Conservation (phyloP, 805 yeast species). For the Ogataea ganodermae region DNA sequence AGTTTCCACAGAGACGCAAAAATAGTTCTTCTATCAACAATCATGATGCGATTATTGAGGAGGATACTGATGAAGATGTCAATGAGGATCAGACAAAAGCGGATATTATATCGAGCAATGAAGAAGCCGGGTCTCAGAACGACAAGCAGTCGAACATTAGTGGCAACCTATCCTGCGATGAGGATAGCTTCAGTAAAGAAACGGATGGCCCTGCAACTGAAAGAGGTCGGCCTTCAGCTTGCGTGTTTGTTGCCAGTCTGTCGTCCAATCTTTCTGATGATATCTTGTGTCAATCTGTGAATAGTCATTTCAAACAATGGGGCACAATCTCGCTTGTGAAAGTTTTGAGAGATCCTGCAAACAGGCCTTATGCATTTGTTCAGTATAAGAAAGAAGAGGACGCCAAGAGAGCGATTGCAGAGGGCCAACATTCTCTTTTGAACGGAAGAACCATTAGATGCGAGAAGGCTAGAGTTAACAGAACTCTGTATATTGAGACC, state of each 20-base stretch:
- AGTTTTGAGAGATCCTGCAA: constrained; percentile 77
- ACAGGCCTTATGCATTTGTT: constrained; percentile 91
- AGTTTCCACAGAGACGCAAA: neutral
- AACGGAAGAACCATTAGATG: constrained; percentile 81
- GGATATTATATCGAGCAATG: neutral
- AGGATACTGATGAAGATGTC: constrained; percentile 1
- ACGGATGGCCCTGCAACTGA: constrained; percentile 23
- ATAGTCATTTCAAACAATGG: constrained; percentile 67
- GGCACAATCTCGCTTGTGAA: constrained; percentile 74
- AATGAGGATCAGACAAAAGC: neutral
- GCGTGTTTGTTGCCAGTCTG: constrained; percentile 88
- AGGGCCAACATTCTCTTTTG: constrained; percentile 67
- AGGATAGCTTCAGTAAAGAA: constrained; percentile 22
- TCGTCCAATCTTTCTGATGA: constrained; percentile 68
- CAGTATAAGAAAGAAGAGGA: constrained; percentile 75
- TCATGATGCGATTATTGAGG: neutral
- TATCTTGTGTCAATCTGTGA: constrained; percentile 67
- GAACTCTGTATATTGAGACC: constrained; percentile 68
- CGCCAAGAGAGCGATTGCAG: constrained; percentile 63
- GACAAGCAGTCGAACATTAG: constrained; percentile 8
- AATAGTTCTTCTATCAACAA: neutral
- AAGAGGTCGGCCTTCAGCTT: constrained; percentile 74
- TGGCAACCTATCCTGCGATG: constrained; percentile 18
- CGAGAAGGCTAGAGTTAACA: constrained; percentile 88
- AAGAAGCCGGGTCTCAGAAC: neutral